Evolutionary conservation across 768 basidiomycete species (phyloP).

Genomic region (Hydnomerulius pinastri): DNA sequence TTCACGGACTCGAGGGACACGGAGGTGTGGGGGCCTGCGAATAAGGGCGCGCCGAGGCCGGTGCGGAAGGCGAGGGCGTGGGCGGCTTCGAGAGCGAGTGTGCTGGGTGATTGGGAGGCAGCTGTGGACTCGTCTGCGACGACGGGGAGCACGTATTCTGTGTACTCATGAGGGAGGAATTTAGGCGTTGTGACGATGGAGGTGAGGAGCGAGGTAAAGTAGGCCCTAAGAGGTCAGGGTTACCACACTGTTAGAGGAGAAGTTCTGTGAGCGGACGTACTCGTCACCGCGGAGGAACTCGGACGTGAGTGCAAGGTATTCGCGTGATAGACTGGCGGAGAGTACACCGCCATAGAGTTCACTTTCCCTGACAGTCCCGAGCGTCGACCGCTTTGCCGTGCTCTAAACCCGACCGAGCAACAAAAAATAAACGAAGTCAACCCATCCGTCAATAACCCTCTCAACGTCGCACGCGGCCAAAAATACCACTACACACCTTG

Average conservation of each 20-base stretch:
- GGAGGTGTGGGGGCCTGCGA: constrained; percentile 69
- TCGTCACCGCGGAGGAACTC: constrained; percentile 96
- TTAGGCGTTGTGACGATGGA: constrained; percentile 83
- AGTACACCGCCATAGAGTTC: constrained; percentile 93
- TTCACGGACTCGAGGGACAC: constrained; percentile 72
- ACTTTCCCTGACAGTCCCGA: constrained; percentile 89
- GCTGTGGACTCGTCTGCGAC: constrained; percentile 69
- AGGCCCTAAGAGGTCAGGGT: constrained; percentile 50
- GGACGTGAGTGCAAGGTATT: constrained; percentile 90
- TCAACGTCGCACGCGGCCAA: background rate
- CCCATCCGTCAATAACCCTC: background rate
- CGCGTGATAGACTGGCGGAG: constrained; percentile 79
- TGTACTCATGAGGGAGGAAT: constrained; percentile 76
- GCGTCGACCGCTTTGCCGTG: constrained; percentile 80
- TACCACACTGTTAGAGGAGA: background rate
- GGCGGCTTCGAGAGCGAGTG: constrained; percentile 81
- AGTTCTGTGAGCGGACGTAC: constrained; percentile 54
- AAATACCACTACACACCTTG: constrained; percentile 65
- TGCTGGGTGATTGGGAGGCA: constrained; percentile 60
- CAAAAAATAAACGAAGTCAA: too few species aligned
- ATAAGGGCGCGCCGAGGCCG: constrained; percentile 90
- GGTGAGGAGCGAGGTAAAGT: constrained; percentile 88
- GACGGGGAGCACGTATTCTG: constrained; percentile 71
- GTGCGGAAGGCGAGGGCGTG: constrained; percentile 91
- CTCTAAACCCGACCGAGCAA: constrained; percentile 52